Base-by-base conservation (phyloP, 352 stramenopile species). In the Blastocystis sp. region DNA sequence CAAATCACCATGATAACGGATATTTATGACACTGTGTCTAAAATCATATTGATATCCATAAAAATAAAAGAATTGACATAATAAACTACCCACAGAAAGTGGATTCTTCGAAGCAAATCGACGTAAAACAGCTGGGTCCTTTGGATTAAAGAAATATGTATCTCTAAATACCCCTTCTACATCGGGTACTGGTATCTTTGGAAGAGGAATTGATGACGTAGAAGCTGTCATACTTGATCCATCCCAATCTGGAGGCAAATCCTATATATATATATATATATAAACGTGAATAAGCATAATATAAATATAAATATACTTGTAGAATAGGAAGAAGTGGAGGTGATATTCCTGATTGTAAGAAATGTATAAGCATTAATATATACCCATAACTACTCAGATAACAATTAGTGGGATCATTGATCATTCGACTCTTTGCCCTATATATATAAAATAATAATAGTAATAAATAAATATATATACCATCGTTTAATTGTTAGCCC, bases 341-440 rank as follows among this genome's bases (percentile, higher is more conserved):
- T 24, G 70, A 70, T 16, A 70, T 35, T 11, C 56, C 49, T 1
- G 19, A 41, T 66, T 93, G 83, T 34, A 98, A 77, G 73, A 91
- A 96, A 70, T 95, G 89, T 42, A 96, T 76, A 34, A 96, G 69
- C 69, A 94, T 76, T 36, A 98, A 69, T 62, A 93, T 84, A 72
- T 94, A 95, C 0, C 83, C 88, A 65, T 98, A 98, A 5, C 82
- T 94, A 58, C 80, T 93, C 39, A 98, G 73, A 16, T 88, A 96
- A 18, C 91, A 86, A 23, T 92, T 82, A 18, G 75, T 79, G 28
- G 91, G 86, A 58, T 94, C 87, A 67, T 96, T 98, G 62, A 98
- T 93, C 6, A 84, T 77, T 21, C 88, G 75, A 30, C 77, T 76
- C 68, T 95, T 94, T 4, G 88, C 86, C 89, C 49, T 59, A 19